Percentiles rank a stretch among this genome's conserved stretches.
phyloP scores from a whole-genome alignment of 345 rosid genomes.

The Dipteronia dyeriana region DNA sequence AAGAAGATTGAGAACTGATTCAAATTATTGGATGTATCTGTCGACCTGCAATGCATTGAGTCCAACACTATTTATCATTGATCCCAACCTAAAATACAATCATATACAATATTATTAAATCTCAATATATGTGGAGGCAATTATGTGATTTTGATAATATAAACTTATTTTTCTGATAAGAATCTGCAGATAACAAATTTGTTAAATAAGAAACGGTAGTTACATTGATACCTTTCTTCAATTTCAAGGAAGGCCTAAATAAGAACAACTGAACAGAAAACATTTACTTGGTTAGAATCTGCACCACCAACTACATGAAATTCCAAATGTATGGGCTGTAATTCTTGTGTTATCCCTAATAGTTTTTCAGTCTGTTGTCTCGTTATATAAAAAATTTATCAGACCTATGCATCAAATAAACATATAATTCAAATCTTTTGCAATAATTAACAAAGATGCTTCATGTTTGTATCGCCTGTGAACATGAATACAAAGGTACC shows the following conservation, averaged over 20 bases:
- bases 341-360: background rate
- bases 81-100: background rate
- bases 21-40: slow-evolving; percentile 11
- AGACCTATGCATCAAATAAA: background rate
- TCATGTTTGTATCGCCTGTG: background rate
- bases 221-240: background rate
- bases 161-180: background rate
- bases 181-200: background rate
- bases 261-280: background rate
- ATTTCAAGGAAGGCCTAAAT: background rate
- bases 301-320: background rate
- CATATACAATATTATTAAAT: background rate
- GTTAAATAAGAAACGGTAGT: background rate
- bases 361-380: background rate
- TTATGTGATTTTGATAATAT: background rate
- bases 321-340: background rate
- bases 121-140: background rate
- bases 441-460: background rate
- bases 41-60: slow-evolving; percentile 36
- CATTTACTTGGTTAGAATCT: background rate
- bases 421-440: background rate
- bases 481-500: background rate
- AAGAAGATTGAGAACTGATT: slow-evolving; percentile 60
- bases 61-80: background rate
- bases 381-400: background rate